Base-by-base conservation (phyloP, 2,329 filamentous ascomycete species). In the Fusarium sp. region DNA sequence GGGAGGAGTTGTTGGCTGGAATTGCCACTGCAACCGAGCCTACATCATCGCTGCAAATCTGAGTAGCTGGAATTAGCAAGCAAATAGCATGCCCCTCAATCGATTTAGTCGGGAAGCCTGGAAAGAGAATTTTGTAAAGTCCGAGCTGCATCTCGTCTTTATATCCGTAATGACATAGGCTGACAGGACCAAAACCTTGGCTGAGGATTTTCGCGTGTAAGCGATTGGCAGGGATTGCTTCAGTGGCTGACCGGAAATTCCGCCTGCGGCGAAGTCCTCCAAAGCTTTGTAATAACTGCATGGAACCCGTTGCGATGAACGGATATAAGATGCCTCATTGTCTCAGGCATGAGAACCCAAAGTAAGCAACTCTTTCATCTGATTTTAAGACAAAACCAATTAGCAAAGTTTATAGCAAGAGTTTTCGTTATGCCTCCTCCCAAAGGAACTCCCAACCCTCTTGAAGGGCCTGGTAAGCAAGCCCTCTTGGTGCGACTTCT, bases 391-490 rank as follows among this genome's bases (percentile, higher is more conserved):
- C n/a, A 18, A 14, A 11, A 10, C 3, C 5, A 10, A 29, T 22
- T 20, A 15, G 12, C 4, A 18, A 36, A 11, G 4, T 18, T 15
- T 29, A 22, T 11, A 7, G 1, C 6, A 7, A 13, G 10, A 5
- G 5, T 13, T 11, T 8, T 66, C 17, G 46, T 31, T 9, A 56
- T 61, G 62, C 63, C 63, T 60, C 63, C 63, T 4, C 63, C 52
- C 2, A 52, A 36, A 52, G 62, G 63, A 52, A 66, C 63, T 3
- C 38, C 27, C 2, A 66, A 66, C 17, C 63, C 63, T 27, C 60
- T 66, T 10, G 52, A 66, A 52, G 62, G 62, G 5, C 63, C 62
- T 39, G 63, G 63, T 60, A 27, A 60, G 44, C 4, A 47, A 36
- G 4, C 4, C 8, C 9, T 10, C 7, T 9, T 17, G n/a, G n/a